These are phyloP conservation scores for Boletus tomentosulus DNA, from an alignment of 768 basidiomycete genomes.

Conservation along the genomic window DNA sequence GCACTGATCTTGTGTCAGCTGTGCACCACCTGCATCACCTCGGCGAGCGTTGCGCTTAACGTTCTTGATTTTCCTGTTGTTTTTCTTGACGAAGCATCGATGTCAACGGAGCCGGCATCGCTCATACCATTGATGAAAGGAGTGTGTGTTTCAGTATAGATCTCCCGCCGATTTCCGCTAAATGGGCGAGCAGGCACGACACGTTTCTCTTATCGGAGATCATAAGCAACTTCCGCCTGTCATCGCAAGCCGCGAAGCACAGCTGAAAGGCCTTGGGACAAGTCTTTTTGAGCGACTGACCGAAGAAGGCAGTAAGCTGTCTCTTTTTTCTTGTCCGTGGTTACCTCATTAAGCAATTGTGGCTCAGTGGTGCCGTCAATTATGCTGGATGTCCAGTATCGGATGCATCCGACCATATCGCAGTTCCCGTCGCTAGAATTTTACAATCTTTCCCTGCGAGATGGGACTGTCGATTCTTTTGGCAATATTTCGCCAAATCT, in stretches of 20 bases:
- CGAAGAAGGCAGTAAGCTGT: constrained; percentile 69
- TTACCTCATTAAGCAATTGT: constrained; percentile 8
- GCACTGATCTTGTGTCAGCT: constrained; percentile 43
- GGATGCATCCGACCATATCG: constrained; percentile 92
- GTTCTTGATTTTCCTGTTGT: constrained; percentile 88
- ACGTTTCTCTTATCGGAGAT: constrained; percentile 91
- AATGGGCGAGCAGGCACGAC: constrained; percentile 53
- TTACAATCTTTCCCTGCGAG: constrained; percentile 63
- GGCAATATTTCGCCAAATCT: constrained; percentile 48
- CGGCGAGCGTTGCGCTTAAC: constrained; percentile 60
- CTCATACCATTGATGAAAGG: constrained; percentile 93
- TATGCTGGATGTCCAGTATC: constrained; percentile 93
- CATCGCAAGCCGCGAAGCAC: constrained; percentile 73
- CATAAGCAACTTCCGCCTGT: constrained; percentile 94
- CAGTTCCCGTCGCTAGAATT: constrained; percentile 83
- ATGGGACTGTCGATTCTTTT: constrained; percentile 64
- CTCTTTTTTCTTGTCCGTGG: neutral
- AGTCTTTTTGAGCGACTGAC: constrained; percentile 89
- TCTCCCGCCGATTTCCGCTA: constrained; percentile 8
- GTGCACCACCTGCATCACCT: constrained; percentile 84
- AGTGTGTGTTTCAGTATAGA: constrained; percentile 44
- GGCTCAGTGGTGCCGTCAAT: constrained; percentile 73
- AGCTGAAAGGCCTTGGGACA: constrained; percentile 64
- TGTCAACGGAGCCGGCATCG: constrained; percentile 93
- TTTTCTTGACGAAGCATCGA: constrained; percentile 92